A percentile compares a stretch with the other conserved stretches of the same genome.
These are phyloP conservation scores for Xylaria bambusicola DNA, from an alignment of 495 filamentous ascomycete genomes.

Conservation along the genomic window DNA sequence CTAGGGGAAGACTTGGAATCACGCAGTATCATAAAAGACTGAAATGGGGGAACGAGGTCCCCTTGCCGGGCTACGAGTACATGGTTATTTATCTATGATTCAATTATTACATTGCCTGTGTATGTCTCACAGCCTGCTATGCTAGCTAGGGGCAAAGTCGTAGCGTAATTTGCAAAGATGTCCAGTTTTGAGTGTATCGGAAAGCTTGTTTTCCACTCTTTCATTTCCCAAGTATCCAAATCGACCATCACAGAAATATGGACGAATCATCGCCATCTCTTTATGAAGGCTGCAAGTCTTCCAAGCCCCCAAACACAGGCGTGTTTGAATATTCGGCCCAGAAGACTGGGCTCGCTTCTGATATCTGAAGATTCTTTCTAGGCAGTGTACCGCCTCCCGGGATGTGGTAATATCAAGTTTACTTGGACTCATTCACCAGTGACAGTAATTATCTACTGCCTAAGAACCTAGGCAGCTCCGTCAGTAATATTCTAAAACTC, in stretches of 20 bases:
- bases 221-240: slow-evolving; percentile 85
- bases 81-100: slow-evolving; percentile 98
- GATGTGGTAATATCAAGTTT: slow-evolving; percentile 86
- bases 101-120: slow-evolving; percentile 90
- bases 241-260: slow-evolving; percentile 82
- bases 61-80: slow-evolving; percentile 64
- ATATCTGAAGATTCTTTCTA: slow-evolving; percentile 93
- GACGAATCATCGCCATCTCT: slow-evolving; percentile 88
- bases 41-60: slow-evolving; percentile 81
- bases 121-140: slow-evolving; percentile 91
- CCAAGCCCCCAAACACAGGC: slow-evolving; percentile 83
- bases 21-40: slow-evolving; percentile 87
- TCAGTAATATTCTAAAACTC: slow-evolving; percentile 93
- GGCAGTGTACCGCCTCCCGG: slow-evolving; percentile 84
- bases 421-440: slow-evolving; percentile 78
- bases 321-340: slow-evolving; percentile 89
- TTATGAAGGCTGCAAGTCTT: slow-evolving; percentile 92
- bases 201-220: slow-evolving; percentile 69
- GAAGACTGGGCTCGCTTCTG: slow-evolving; percentile 81
- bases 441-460: slow-evolving; percentile 90
- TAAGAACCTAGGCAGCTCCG: slow-evolving; percentile 90
- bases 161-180: slow-evolving; percentile 87
- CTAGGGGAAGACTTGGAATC: slow-evolving; percentile 82
- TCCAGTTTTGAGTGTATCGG: slow-evolving; percentile 95
- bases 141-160: slow-evolving; percentile 88